Evolutionary conservation across 139 green algal genomes (phyloP).

Genomic region (Coccomyxa sp.): DNA sequence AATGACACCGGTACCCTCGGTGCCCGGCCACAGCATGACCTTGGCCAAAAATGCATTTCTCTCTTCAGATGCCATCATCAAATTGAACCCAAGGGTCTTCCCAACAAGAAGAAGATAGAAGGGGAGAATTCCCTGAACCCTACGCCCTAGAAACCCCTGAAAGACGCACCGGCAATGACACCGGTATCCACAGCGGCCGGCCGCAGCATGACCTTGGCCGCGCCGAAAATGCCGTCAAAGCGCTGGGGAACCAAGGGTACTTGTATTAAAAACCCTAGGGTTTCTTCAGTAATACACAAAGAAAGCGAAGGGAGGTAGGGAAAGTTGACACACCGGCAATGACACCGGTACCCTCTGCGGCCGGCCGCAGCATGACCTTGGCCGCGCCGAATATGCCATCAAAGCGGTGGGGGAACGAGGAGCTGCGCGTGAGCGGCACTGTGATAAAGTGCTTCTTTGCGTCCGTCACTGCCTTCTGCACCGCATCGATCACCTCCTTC

Average conservation of each 20-base stretch:
- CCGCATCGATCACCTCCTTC: slow-evolving; percentile 81
- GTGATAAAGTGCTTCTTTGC: slow-evolving; percentile 64
- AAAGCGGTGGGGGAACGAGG: slow-evolving; percentile 78
- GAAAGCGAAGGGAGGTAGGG: no score
- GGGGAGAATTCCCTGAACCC: no score
- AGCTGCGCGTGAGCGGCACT: slow-evolving; percentile 53
- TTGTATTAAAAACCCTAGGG: no score
- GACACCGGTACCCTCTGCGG: slow-evolving; percentile 83
- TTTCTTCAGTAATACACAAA: no score
- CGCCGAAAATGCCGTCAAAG: slow-evolving; percentile 73
- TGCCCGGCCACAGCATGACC: slow-evolving; percentile 83
- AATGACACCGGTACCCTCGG: slow-evolving; percentile 80
- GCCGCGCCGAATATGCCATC: slow-evolving; percentile 81
- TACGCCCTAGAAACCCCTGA: no score
- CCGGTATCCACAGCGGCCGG: slow-evolving; percentile 87
- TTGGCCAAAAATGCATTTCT: no score
- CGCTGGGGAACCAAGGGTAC: slow-evolving; percentile 91
- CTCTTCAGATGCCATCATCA: no score
- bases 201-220: slow-evolving; percentile 76
- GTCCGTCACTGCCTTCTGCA: slow-evolving; percentile 75
- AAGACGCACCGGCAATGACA: slow-evolving; percentile 41
- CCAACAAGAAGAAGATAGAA: no score
- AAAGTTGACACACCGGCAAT: slow-evolving; percentile 29
- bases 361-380: slow-evolving; percentile 80
- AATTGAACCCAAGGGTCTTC: no score